A percentile compares a stretch with the other conserved stretches of the same genome.
Evolutionary conservation across 1,284 basidiomycete species (phyloP).

Genomic region (Leccinum variabile): DNA sequence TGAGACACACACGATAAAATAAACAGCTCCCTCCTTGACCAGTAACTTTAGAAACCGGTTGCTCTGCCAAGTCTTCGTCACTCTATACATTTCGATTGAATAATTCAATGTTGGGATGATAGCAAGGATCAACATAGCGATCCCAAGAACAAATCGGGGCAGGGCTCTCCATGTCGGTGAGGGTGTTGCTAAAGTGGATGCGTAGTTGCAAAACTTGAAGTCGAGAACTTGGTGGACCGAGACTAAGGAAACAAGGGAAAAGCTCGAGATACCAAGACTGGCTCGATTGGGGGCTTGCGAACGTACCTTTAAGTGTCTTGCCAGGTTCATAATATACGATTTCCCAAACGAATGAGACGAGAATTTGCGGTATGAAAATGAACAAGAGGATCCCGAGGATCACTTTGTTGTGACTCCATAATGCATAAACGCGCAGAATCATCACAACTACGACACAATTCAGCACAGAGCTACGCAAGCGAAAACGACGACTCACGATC

Average conservation of each 20-base stretch:
- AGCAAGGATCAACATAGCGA: neutral
- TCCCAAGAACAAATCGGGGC: neutral
- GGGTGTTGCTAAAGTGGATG: neutral
- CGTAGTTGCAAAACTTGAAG: neutral
- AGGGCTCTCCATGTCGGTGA: neutral
- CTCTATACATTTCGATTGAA: neutral
- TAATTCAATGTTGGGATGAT: neutral
- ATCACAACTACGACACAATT: neutral
- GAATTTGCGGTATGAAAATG: neutral
- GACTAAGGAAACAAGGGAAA: neutral
- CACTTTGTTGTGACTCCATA: neutral
- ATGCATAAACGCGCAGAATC: neutral
- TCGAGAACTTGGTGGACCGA: neutral
- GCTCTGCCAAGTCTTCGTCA: neutral
- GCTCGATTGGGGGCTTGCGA: neutral
- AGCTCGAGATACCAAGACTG: neutral
- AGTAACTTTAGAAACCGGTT: neutral
- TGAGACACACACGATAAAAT: neutral
- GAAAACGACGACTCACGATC: neutral
- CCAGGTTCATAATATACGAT: neutral
- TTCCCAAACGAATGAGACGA: neutral
- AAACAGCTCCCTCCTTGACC: neutral
- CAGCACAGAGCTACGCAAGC: neutral
- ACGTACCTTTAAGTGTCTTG: neutral
- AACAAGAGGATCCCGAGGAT: neutral